Evolutionary conservation across 2,329 filamentous ascomycete genomes (phyloP).

Genomic region (Sporothrix luriei): DNA sequence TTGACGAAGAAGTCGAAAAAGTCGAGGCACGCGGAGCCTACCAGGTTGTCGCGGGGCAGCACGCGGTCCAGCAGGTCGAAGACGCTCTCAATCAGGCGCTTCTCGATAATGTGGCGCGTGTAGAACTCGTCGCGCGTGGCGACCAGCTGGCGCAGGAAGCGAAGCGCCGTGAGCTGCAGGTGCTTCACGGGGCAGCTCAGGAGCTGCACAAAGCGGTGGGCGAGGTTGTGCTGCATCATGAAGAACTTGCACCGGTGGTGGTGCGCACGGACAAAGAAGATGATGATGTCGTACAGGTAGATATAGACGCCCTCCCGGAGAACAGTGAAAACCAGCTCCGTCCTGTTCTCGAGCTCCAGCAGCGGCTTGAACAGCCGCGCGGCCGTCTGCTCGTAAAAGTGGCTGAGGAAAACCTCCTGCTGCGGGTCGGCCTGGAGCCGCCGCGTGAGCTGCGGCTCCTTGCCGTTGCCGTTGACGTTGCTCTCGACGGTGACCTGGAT

Average conservation of each 20-base stretch:
- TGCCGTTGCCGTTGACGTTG: conserved; percentile 51
- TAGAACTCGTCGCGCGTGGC: conserved; percentile 90
- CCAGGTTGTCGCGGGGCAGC: conserved; percentile 87
- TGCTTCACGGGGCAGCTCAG: conserved; percentile 86
- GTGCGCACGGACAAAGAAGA: conserved; percentile 91
- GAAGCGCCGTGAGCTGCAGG: conserved; percentile 84
- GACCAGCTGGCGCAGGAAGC: conserved; percentile 88
- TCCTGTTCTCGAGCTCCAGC: conserved; percentile 71
- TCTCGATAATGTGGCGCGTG: conserved; percentile 78
- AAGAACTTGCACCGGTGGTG: conserved; percentile 85
- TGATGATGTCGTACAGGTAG: conserved; percentile 89
- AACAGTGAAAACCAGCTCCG: conserved; percentile 71
- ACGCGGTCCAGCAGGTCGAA: conserved; percentile 81
- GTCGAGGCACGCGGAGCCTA: conserved; percentile 92
- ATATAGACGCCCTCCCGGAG: conserved; percentile 88
- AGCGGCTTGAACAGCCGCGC: conserved; percentile 84
- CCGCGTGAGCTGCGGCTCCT: conserved; percentile 37
- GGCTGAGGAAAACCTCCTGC: conserved; percentile 80
- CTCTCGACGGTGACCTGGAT: conserved; percentile 49
- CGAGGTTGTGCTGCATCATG: conserved; percentile 76
- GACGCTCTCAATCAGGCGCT: conserved; percentile 80
- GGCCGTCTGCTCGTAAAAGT: conserved; percentile 88
- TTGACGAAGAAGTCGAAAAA: conserved; percentile 89
- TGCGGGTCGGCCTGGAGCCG: conserved; percentile 65
- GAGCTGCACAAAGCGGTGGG: conserved; percentile 78